Evolutionary conservation across 2,329 filamentous ascomycete species (phyloP).

Genomic region (Penicillium paneum): DNA sequence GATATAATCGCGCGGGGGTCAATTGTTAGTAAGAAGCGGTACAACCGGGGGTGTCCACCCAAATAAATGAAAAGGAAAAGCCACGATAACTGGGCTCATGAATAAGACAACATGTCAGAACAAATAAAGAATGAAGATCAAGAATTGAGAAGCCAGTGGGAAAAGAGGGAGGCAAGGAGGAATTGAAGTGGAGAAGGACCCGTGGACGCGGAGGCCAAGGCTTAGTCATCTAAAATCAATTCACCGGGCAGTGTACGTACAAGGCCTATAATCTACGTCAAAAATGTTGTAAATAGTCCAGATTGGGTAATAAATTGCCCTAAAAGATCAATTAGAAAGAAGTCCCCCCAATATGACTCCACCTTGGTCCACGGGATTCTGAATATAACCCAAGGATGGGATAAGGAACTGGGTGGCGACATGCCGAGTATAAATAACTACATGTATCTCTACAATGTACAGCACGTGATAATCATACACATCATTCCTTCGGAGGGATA

Average conservation of each 20-base stretch:
- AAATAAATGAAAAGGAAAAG: constrained; percentile 21
- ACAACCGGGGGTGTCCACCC: constrained; percentile 23
- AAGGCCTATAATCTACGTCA: background rate
- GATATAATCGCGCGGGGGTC: constrained; percentile 17
- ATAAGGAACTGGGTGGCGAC: background rate
- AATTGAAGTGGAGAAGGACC: constrained; percentile 21
- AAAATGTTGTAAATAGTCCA: background rate
- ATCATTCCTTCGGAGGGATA: background rate
- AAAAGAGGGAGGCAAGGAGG: constrained; percentile 14
- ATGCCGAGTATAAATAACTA: background rate
- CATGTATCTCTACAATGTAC: background rate
- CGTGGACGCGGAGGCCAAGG: constrained; percentile 15
- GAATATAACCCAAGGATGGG: background rate
- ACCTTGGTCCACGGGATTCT: background rate
- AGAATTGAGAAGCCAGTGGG: constrained; percentile 1
- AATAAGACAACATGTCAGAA: constrained; percentile 18
- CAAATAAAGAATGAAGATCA: background rate
- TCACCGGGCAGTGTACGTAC: background rate
- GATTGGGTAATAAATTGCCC: background rate
- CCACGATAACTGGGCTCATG: constrained; percentile 17
- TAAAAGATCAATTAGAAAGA: background rate
- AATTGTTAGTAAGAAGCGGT: constrained; percentile 9
- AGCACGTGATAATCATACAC: background rate
- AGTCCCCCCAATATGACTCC: background rate
- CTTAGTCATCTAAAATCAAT: constrained; percentile 20